Conservation (phyloP, 305 asterid genomes). For the Fraxinus greggii region DNA sequence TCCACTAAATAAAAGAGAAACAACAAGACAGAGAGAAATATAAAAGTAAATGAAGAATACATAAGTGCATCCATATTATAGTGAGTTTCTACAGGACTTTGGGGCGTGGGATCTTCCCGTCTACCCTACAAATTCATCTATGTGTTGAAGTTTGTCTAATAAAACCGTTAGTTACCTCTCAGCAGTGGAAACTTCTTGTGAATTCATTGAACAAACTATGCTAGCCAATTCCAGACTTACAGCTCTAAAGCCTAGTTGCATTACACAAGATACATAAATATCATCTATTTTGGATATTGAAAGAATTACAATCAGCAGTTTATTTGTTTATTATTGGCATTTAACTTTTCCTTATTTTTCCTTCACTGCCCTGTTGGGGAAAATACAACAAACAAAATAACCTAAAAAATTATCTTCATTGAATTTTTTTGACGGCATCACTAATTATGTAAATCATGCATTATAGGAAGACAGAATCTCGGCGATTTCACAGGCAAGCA, state of each 20-base stretch:
- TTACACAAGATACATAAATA: not conserved
- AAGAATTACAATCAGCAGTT: not conserved
- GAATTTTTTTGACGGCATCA: slow-evolving; percentile 19
- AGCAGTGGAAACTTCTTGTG: not conserved
- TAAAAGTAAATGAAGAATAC: not conserved
- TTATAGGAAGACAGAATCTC: slow-evolving; percentile 74
- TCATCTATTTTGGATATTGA: not conserved
- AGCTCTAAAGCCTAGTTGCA: not conserved
- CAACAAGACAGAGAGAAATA: not conserved
- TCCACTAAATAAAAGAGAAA: not conserved
- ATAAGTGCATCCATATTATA: not conserved
- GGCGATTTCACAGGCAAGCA: slow-evolving; percentile 82
- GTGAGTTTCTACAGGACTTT: slow-evolving; percentile 2
- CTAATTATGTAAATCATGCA: slow-evolving; percentile 29
- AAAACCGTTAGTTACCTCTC: not conserved
- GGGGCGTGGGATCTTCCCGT: not conserved
- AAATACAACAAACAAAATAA: not conserved
- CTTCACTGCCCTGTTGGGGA: not conserved
- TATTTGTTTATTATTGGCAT: not conserved
- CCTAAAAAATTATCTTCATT: not conserved
- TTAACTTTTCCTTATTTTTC: not conserved
- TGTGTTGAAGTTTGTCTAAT: not conserved
- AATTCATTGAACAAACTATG: not conserved
- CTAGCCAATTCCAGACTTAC: not conserved
- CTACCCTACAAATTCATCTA: not conserved